Evolutionary conservation across 2,329 filamentous ascomycete genomes (phyloP), one percentile per base, ranked within the genome.

Genomic region (Sordariomycetes sp.): DNA sequence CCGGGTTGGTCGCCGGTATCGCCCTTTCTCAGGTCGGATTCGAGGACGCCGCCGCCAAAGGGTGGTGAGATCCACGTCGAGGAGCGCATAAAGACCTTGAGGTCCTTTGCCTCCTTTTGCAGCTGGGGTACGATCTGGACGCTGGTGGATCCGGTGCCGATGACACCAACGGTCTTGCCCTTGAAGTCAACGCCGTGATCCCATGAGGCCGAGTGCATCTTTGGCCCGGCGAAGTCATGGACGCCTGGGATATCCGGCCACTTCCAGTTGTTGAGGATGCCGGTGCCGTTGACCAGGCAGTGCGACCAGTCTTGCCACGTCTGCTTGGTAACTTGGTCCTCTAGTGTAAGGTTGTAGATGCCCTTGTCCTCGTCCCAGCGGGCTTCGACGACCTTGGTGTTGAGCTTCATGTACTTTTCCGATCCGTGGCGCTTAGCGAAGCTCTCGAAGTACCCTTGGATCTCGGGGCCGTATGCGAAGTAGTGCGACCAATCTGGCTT

Each of bases 171-270:
- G 15, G 53, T 52, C 43, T 67, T 67, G 21, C 55, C 59, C 5
- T 43, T 46, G 4, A 70, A 54, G 30, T 69, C 58, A 20, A 68
- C 51, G 4, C 43, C 36, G 42, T 63, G 65, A 37, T 66, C 51
- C 66, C 66, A 70, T 10, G 57, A 46, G 0, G 63, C 70, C 0
- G 66, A 71, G 48, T 79, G 73, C 34, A 72, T 57, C 8, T 71
- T 50, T 9, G 53, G 48, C 12, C 72, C 72, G 34, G 63, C 54
- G 51, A 72, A 79, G 15, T 57, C 50, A 8, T 61, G 39, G 1
- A 75, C 41, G 0, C 71, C 72, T 0, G 62, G 53, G 21, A 75
- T 68, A 10, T 61, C 56, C 2, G 73, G 72, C 59, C 64, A 69
- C 21, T 66, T 61, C 26, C 61, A 69, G 39, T 65, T 64, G 43